Evolutionary conservation across 345 rosid genomes (phyloP), one percentile per base, ranked within the genome.

Genomic region (Salix koriyanagi): DNA sequence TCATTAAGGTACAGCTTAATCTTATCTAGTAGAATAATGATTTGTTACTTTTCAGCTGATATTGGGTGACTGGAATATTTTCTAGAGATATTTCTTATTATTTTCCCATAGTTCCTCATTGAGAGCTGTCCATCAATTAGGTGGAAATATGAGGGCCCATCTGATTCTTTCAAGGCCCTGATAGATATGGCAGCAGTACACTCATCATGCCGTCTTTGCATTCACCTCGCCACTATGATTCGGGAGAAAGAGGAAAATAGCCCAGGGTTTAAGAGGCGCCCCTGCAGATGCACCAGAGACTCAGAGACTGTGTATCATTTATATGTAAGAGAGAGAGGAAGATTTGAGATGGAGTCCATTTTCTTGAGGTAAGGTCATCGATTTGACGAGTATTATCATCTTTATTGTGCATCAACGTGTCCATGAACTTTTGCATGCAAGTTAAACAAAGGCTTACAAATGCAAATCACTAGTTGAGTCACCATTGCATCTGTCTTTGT

Each of bases 121-220:
- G 74, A 69, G 48, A 61, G 34, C 37, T 81, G 65, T 39, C 39
- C 32, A 56, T 76, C 84, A 4, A 46, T 81, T 78, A 93, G 98
- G 86, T 96, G 99, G 99, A 96, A 96, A 84, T 88, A 90, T 8
- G 91, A 96, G 54, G 97, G 99, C n/a, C 99, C 98, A 34, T 89
- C 93, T 12, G 95, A 93, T 83, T 88, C 95, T 77, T 96, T 93
- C 87, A 96, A 92, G 86, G 98, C 99, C 73, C 93, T 96, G 26
- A 90, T 96, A 75, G 99, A 96, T 84, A 93, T 93, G 99, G 92
- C 98, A 39, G 95, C 92, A 4, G 98, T 93, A 30, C 98, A 96
- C 73, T 96, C 98, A 62, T 92, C 99, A n/a, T 96, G 99, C 74
- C 97, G 98, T n/a, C 94, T 93, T 72, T 96, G 98, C 82, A 90